Percentiles rank a stretch among this genome's conserved stretches.
These are phyloP conservation scores for Pseudopyricularia cyperi DNA, from an alignment of 2,329 filamentous ascomycete genomes.

Conservation along the genomic window DNA sequence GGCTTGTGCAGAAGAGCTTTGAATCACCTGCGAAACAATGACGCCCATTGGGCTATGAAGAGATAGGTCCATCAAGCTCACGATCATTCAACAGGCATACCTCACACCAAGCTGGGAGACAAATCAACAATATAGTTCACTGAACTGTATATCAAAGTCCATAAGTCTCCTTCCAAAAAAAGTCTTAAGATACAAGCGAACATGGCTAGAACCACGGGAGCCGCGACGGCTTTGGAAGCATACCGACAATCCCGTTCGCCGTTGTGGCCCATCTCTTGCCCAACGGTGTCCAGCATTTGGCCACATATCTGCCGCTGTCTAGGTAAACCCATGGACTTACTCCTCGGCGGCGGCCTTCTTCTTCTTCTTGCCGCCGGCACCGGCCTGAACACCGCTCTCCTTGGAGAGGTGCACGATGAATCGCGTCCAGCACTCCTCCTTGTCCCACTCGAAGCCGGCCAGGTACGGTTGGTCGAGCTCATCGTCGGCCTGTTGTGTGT, in stretches of 20 bases:
- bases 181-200: neutral
- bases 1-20: too few relatives aligned
- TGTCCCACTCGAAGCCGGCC: slow-evolving; percentile 92
- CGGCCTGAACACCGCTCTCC: slow-evolving; percentile 31
- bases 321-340: slow-evolving; percentile 11
- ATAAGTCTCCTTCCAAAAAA: neutral
- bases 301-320: too few relatives aligned
- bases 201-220: neutral
- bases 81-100: neutral
- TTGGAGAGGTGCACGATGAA: slow-evolving; percentile 78
- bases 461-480: slow-evolving; percentile 81
- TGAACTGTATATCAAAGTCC: neutral
- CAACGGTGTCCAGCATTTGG: neutral
- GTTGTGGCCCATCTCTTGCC: neutral
- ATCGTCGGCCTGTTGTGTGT: slow-evolving; percentile 61
- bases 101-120: neutral
- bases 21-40: too few relatives aligned
- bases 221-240: neutral
- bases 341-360: slow-evolving; percentile 29
- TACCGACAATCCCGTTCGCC: neutral
- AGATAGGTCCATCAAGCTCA: too few relatives aligned
- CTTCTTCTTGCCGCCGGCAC: slow-evolving; percentile 55
- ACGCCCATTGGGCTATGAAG: too few relatives aligned
- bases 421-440: slow-evolving; percentile 78
- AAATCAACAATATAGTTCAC: neutral